phyloP scores from a whole-genome alignment of 2,329 filamentous ascomycete genomes.

The Lachnellula hyalina region DNA sequence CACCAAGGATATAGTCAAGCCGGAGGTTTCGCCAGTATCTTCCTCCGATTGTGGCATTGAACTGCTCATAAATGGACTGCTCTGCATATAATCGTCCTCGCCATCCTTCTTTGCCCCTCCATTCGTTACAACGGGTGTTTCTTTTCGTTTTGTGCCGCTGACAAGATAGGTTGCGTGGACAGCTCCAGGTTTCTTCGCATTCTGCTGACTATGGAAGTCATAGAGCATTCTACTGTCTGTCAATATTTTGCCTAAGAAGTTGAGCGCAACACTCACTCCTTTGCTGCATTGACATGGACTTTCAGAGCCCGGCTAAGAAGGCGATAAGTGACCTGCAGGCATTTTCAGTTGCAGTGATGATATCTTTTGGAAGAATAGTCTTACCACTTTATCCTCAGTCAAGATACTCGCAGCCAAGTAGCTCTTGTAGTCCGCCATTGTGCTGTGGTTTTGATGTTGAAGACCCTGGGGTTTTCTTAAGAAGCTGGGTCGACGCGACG shows the following conservation, averaged over 20 bases:
- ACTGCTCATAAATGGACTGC: slow-evolving; percentile 61
- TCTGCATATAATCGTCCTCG: slow-evolving; percentile 64
- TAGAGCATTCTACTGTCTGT: slow-evolving; percentile 66
- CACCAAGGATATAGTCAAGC: slow-evolving; percentile 60
- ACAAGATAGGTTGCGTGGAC: slow-evolving; percentile 93
- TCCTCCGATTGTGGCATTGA: slow-evolving; percentile 54
- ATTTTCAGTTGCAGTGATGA: slow-evolving; percentile 6
- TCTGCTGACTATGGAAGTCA: slow-evolving; percentile 77
- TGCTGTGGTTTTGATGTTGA: slow-evolving; percentile 10
- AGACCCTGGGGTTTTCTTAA: slow-evolving; percentile 1
- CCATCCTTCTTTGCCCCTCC: slow-evolving; percentile 43
- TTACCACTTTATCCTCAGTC: slow-evolving; percentile 31
- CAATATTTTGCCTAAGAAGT: background rate
- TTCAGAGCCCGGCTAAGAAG: slow-evolving; percentile 75
- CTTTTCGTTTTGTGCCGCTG: slow-evolving; percentile 57
- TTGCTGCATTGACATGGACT: slow-evolving; percentile 80
- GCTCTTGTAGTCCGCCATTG: slow-evolving; percentile 31
- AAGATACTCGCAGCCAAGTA: slow-evolving; percentile 32
- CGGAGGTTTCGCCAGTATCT: slow-evolving; percentile 45
- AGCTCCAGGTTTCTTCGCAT: slow-evolving; percentile 64
- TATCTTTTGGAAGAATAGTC: background rate
- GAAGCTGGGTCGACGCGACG: slow-evolving; percentile 13
- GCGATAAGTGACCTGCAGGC: slow-evolving; percentile 74
- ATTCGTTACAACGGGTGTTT: slow-evolving; percentile 33
- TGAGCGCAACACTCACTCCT: slow-evolving; percentile 55